phyloP scores from a whole-genome alignment of 768 basidiomycete genomes.

The Sporobolomyces pararoseus region DNA sequence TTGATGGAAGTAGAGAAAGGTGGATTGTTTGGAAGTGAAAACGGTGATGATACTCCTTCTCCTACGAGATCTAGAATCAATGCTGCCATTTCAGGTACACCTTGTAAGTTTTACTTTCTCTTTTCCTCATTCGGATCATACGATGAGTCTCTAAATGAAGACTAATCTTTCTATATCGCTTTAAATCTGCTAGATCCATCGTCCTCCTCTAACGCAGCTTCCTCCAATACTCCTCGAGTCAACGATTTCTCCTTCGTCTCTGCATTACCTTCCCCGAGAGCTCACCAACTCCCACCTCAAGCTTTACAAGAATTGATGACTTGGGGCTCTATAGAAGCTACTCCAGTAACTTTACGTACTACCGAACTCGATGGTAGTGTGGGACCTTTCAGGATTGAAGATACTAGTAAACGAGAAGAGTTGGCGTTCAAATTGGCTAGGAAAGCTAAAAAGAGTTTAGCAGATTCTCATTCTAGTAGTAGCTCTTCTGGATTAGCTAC shows the following conservation, averaged over 20 bases:
- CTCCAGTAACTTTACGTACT: slow-evolving; percentile 77
- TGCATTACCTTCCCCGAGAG: slow-evolving; percentile 79
- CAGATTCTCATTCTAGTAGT: neutral
- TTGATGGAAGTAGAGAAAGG: slow-evolving; percentile 58
- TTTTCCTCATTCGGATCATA: no score
- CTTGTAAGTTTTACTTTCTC: slow-evolving; percentile 59
- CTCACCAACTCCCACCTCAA: slow-evolving; percentile 70
- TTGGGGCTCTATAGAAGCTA: slow-evolving; percentile 88
- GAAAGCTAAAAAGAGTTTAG: slow-evolving; percentile 55
- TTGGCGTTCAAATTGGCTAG: slow-evolving; percentile 76
- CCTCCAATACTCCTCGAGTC: slow-evolving; percentile 47
- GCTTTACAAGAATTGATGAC: slow-evolving; percentile 94
- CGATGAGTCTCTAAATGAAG: no score
- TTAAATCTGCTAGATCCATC: slow-evolving; percentile 55
- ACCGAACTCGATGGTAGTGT: slow-evolving; percentile 49
- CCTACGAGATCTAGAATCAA: slow-evolving; percentile 85
- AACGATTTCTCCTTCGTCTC: slow-evolving; percentile 72
- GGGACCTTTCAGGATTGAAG: slow-evolving; percentile 73
- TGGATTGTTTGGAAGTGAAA: slow-evolving; percentile 18
- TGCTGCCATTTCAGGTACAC: slow-evolving; percentile 87
- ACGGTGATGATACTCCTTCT: slow-evolving; percentile 58
- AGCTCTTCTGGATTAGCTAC: neutral
- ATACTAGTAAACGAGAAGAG: slow-evolving; percentile 71
- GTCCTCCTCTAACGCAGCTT: neutral
- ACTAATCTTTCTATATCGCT: neutral